Evolutionary conservation across 2,329 filamentous ascomycete genomes (phyloP), one percentile per base, ranked within the genome.

Genomic region (Fusarium longipes): DNA sequence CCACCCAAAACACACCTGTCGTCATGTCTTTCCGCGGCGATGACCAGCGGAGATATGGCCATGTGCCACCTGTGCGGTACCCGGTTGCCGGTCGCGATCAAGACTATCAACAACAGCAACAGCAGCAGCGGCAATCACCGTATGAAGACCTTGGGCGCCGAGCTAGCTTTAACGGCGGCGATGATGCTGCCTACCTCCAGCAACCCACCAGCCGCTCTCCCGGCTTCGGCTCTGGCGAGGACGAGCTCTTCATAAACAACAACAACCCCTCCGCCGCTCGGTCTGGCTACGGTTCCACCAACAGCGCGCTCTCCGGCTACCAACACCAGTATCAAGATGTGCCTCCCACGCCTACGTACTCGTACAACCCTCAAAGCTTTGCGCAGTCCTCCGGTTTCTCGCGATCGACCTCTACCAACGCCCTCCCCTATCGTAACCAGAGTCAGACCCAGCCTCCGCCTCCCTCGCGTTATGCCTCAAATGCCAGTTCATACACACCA

Each of bases 161-260:
- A 67, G 85, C 87, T 47, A 95, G 91, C 81, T 93, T 92, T 81
- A 89, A 93, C 77, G 87, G 85, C 69, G 91, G 90, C 67, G 92
- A 96, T 77, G 91, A 95, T 76, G 82, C 83, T 45, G 79, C 81
- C 47, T 87, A 88, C 70, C 83, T 86, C 70, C 75, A 71, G 33
- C 75, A 74, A 50, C 73, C 76, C 51, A 67, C 76, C 38, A 67
- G 67, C 18, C 69, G 67, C 53, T 62, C 67, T 27, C 62, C 73
- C 30, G 61, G 59, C 45, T 74, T 71, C 61, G 53, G 61, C 15
- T 42, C 63, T 10, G 69, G 73, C 64, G 79, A 84, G 14, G 88
- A 91, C 70, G 90, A 92, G 78, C 81, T 91, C 61, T 92, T 91
- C 80, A 80, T 91, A 70, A 81, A 77, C 72, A 87, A 79, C 77